Evolutionary conservation across 75 land plant genomes (phyloP).

Genomic region (Ceratopteris richardii): DNA sequence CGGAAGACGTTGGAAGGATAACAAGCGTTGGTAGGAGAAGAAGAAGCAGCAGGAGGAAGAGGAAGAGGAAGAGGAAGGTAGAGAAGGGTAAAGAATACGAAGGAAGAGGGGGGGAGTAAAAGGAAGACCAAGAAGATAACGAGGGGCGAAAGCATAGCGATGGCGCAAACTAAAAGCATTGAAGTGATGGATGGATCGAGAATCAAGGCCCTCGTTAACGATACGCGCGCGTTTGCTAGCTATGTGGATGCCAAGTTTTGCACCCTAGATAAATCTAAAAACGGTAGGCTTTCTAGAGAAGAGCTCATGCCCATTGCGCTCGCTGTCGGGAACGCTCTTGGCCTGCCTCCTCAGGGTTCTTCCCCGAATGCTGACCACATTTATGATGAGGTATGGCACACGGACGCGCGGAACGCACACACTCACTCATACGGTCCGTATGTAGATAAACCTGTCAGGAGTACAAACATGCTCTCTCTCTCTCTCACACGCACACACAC

Average conservation of each 20-base stretch:
- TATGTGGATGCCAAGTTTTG: constrained; percentile 68
- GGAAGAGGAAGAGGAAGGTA: too few relatives aligned
- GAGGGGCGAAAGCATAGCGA: too few relatives aligned
- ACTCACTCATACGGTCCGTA: not conserved
- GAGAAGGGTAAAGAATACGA: too few relatives aligned
- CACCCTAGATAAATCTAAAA: constrained; percentile 45
- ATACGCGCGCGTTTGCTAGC: constrained; percentile 39
- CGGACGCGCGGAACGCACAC: not conserved
- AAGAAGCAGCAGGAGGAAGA: too few relatives aligned
- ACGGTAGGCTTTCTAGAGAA: constrained; percentile 50
- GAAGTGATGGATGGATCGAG: constrained; percentile 57
- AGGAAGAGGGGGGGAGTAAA: too few relatives aligned
- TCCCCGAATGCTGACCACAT: not conserved
- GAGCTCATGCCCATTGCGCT: constrained; percentile 71
- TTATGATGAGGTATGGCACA: not conserved
- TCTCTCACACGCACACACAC: not conserved
- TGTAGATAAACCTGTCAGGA: too few relatives aligned
- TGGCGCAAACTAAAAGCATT: too few relatives aligned
- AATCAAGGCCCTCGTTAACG: constrained; percentile 61
- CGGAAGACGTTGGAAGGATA: too few relatives aligned
- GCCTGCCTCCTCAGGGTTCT: constrained; percentile 60
- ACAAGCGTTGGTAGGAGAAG: too few relatives aligned
- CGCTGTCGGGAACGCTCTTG: constrained; percentile 74
- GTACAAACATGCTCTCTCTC: not conserved
- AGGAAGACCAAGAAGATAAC: too few relatives aligned